A percentile compares a stretch with the other conserved stretches of the same genome.
These are phyloP conservation scores for Yarrowia sp. DNA, from an alignment of 805 yeast species.

Conservation along the genomic window DNA sequence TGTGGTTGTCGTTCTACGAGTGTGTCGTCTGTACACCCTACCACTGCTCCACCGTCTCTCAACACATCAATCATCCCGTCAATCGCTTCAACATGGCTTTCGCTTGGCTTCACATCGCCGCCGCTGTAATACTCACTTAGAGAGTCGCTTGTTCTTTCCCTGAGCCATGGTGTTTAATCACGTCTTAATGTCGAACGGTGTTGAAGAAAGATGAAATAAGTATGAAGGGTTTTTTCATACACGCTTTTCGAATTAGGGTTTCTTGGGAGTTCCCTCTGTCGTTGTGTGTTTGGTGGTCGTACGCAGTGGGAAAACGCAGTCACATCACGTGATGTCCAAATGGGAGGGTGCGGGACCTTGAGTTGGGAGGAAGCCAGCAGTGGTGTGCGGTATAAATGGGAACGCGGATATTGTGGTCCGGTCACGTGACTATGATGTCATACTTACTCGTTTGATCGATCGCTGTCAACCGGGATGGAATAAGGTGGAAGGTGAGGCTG, in stretches of 20 bases:
- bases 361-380: neutral
- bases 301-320: constrained; percentile 32
- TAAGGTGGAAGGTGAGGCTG: too few relatives aligned
- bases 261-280: constrained; percentile 37
- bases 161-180: constrained; percentile 63
- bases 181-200: constrained; percentile 35
- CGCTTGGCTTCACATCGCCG: too few relatives aligned
- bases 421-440: constrained; percentile 24
- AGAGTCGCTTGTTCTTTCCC: constrained; percentile 84
- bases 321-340: constrained; percentile 28
- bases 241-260: constrained; percentile 41
- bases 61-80: neutral
- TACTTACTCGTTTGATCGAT: neutral
- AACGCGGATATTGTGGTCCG: neutral
- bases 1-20: too few relatives aligned
- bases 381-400: neutral
- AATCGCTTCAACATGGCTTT: neutral
- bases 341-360: neutral
- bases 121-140: constrained; percentile 46
- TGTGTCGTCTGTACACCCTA: too few relatives aligned
- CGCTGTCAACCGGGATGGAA: neutral
- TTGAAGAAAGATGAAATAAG: constrained; percentile 36
- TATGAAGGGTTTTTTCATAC: constrained; percentile 37
- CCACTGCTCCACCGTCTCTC: neutral
- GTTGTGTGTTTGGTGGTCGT: neutral